Evolutionary conservation across 768 basidiomycete genomes (phyloP).

Genomic region (Chalciporus sphaerocephalus): DNA sequence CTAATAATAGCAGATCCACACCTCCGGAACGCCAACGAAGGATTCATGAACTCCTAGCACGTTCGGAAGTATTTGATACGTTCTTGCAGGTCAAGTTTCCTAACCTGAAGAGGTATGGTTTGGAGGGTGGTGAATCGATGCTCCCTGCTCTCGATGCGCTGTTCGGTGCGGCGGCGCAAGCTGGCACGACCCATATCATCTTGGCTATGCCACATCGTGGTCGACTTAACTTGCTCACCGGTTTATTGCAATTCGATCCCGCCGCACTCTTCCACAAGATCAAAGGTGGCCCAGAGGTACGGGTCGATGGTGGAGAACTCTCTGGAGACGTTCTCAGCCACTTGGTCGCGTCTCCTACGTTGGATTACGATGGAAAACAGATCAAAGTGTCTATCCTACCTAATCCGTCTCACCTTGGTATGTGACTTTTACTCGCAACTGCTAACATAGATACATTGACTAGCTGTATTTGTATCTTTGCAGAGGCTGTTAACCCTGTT

Average conservation of each 20-base stretch:
- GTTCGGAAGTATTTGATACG: slow-evolving; percentile 78
- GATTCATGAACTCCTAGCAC: slow-evolving; percentile 64
- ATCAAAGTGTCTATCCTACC: slow-evolving; percentile 76
- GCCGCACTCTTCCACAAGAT: slow-evolving; percentile 82
- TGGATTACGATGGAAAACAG: slow-evolving; percentile 46
- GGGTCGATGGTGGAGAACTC: slow-evolving; percentile 56
- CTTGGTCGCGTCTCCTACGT: slow-evolving; percentile 58
- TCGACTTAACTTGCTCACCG: slow-evolving; percentile 79
- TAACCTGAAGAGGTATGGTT: slow-evolving; percentile 79
- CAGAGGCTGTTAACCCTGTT: slow-evolving; percentile 85
- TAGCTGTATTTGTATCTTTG: neutral
- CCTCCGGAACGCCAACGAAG: slow-evolving; percentile 44
- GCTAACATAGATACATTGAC: neutral
- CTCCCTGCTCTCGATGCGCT: slow-evolving; percentile 78
- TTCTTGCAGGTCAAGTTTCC: slow-evolving; percentile 88
- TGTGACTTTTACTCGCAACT: slow-evolving; percentile 4
- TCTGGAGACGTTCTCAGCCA: slow-evolving; percentile 89
- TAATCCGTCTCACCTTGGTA: slow-evolving; percentile 75
- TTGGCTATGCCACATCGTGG: slow-evolving; percentile 88
- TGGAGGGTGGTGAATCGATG: slow-evolving; percentile 95
- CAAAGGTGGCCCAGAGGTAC: slow-evolving; percentile 66
- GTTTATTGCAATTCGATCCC: slow-evolving; percentile 63
- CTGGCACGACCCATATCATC: slow-evolving; percentile 66
- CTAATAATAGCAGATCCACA: slow-evolving; percentile 28
- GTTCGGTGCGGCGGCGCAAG: slow-evolving; percentile 62